Percentiles rank a stretch among this genome's conserved stretches.
These are phyloP conservation scores for Yamadazyma laniorum DNA, from an alignment of 805 yeast species.

Conservation along the genomic window DNA sequence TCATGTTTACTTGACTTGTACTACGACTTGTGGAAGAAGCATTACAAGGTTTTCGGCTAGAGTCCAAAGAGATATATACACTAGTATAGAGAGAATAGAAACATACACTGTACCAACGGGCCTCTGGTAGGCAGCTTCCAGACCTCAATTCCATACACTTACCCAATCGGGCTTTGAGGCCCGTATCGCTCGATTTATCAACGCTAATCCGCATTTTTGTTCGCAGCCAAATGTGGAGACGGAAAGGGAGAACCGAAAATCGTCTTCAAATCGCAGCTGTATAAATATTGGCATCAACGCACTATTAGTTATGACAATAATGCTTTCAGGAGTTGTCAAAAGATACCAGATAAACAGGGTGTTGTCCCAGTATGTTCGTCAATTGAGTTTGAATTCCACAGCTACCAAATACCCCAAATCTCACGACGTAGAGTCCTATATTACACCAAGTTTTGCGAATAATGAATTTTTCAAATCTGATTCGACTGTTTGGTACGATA, in stretches of 20 bases:
- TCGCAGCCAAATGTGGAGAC: slow-evolving; percentile 9
- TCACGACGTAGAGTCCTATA: slow-evolving; percentile 45
- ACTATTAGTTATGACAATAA: too few relatives aligned
- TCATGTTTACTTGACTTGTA: slow-evolving; percentile 81
- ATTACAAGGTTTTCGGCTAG: slow-evolving; percentile 5
- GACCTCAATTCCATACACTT: too few relatives aligned
- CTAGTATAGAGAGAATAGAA: not conserved
- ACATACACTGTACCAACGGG: too few relatives aligned
- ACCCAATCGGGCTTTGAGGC: too few relatives aligned
- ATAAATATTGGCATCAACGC: too few relatives aligned
- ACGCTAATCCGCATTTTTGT: too few relatives aligned
- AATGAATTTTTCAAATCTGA: slow-evolving; percentile 51
- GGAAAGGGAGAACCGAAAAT: slow-evolving; percentile 10
- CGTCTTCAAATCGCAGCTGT: not conserved
- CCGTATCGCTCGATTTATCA: too few relatives aligned
- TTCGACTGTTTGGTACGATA: slow-evolving; percentile 59
- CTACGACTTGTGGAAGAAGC: slow-evolving; percentile 52
- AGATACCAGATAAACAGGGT: too few relatives aligned
- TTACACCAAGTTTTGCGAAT: slow-evolving; percentile 51
- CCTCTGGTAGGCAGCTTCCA: too few relatives aligned
- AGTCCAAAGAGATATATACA: too few relatives aligned
- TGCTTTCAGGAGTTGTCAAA: too few relatives aligned
- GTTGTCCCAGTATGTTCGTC: not conserved
- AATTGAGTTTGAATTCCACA: slow-evolving; percentile 9
- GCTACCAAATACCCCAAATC: slow-evolving; percentile 38